These are phyloP conservation scores for Entomortierella chlamydospora DNA, from an alignment of 192 early-diverging fungal genomes.

Conservation along the genomic window DNA sequence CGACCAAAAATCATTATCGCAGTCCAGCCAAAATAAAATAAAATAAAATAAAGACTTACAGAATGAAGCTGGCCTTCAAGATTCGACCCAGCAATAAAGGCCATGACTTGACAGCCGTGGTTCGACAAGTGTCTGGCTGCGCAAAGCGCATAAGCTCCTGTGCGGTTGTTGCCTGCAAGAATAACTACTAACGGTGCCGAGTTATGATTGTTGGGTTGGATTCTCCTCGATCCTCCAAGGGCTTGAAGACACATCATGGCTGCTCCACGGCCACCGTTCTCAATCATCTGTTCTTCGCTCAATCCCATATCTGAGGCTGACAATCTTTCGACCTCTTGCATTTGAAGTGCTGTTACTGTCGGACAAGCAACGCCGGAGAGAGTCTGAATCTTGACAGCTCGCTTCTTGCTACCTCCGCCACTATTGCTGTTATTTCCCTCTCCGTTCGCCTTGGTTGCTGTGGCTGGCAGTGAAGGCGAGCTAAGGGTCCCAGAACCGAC, in stretches of 20 bases:
- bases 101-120: conserved; percentile 76
- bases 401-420: conserved; percentile 23
- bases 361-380: conserved; percentile 69
- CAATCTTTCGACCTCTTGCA: conserved; percentile 72
- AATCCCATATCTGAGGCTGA: conserved; percentile 71
- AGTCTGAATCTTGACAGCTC: conserved; percentile 54
- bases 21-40: neutral
- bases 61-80: conserved; percentile 59
- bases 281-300: conserved; percentile 77
- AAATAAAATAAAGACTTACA: conserved; percentile 37
- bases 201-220: conserved; percentile 83
- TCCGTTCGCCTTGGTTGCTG: neutral
- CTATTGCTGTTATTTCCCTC: conserved; percentile 30
- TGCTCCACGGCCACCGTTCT: conserved; percentile 81
- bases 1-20: no score
- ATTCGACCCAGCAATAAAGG: conserved; percentile 57
- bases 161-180: conserved; percentile 79
- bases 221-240: conserved; percentile 79
- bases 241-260: conserved; percentile 80
- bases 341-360: conserved; percentile 69
- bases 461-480: conserved; percentile 9
- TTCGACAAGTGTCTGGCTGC: conserved; percentile 84
- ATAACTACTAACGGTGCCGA: conserved; percentile 76
- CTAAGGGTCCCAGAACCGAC: neutral
- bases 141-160: conserved; percentile 77